Conservation (phyloP, 2,329 filamentous ascomycete species). For the Claviceps lovelessii region DNA sequence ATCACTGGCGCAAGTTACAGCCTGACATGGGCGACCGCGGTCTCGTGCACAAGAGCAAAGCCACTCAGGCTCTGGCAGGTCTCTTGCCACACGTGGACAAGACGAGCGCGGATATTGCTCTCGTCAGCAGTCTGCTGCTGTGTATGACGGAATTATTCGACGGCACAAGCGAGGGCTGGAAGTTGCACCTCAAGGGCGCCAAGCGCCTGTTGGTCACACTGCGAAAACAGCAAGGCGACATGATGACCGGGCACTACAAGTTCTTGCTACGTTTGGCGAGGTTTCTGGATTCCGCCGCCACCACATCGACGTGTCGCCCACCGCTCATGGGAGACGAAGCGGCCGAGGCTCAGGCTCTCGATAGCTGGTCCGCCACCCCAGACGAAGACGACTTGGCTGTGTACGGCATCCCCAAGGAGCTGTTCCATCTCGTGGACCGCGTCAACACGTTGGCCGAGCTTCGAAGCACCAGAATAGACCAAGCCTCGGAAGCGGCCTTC, state of each 20-base stretch:
- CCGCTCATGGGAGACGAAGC: constrained; percentile 20
- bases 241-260: constrained; percentile 23
- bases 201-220: constrained; percentile 22
- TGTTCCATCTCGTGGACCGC: constrained; percentile 20
- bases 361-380: constrained; percentile 12
- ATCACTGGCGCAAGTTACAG: constrained; percentile 21
- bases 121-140: constrained; percentile 25
- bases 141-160: constrained; percentile 30
- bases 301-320: constrained; percentile 20
- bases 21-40: constrained; percentile 17
- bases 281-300: constrained; percentile 21
- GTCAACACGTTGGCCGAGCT: constrained; percentile 20
- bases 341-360: constrained; percentile 14
- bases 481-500: constrained; percentile 17
- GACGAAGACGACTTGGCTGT: constrained; percentile 21
- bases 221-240: constrained; percentile 17
- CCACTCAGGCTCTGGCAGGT: constrained; percentile 17
- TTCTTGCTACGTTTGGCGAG: constrained; percentile 20
- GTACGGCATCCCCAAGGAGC: constrained; percentile 22
- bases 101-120: constrained; percentile 20
- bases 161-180: constrained; percentile 26
- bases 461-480: constrained; percentile 17
- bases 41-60: constrained; percentile 18
- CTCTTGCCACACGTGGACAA: constrained; percentile 21
- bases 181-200: constrained; percentile 28